Evolutionary conservation across 2,329 filamentous ascomycete genomes (phyloP).

Genomic region (Sarocladium strictum): DNA sequence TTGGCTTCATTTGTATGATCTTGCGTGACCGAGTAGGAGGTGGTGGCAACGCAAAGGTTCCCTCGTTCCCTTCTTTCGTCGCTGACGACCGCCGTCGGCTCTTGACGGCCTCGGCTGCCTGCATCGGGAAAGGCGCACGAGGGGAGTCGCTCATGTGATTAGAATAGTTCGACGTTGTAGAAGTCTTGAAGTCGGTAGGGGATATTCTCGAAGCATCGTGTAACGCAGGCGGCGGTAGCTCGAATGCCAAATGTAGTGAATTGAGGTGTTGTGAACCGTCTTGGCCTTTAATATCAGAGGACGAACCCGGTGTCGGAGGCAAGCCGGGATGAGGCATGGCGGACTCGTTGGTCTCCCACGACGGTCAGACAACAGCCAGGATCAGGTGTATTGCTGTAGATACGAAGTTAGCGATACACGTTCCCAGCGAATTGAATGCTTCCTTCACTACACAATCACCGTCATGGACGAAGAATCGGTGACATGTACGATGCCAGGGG

Average conservation of each 20-base stretch:
- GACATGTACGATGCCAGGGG: no score
- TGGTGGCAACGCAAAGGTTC: constrained; percentile 71
- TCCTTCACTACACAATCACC: no score
- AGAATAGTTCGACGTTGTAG: not conserved
- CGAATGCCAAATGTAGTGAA: constrained; percentile 62
- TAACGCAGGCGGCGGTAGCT: constrained; percentile 72
- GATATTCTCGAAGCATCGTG: constrained; percentile 41
- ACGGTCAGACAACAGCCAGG: not conserved
- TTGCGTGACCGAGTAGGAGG: constrained; percentile 88
- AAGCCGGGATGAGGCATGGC: constrained; percentile 27
- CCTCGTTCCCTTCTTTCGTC: constrained; percentile 22
- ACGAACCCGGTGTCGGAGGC: constrained; percentile 73
- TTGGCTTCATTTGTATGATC: constrained; percentile 96
- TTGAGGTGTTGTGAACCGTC: constrained; percentile 56
- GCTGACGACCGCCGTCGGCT: constrained; percentile 46
- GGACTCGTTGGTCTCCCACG: not conserved
- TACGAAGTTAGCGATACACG: not conserved
- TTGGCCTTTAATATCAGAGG: constrained; percentile 71
- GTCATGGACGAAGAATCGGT: no score
- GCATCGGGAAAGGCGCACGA: constrained; percentile 28
- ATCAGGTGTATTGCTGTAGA: not conserved
- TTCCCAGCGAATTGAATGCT: not conserved
- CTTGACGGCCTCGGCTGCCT: constrained; percentile 46
- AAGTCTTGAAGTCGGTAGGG: constrained; percentile 22
- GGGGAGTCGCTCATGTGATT: constrained; percentile 5